A percentile compares a stretch with the other conserved stretches of the same genome.
Conservation (phyloP, 2,329 filamentous ascomycete species). For the Calcarisporium arbuscula region DNA sequence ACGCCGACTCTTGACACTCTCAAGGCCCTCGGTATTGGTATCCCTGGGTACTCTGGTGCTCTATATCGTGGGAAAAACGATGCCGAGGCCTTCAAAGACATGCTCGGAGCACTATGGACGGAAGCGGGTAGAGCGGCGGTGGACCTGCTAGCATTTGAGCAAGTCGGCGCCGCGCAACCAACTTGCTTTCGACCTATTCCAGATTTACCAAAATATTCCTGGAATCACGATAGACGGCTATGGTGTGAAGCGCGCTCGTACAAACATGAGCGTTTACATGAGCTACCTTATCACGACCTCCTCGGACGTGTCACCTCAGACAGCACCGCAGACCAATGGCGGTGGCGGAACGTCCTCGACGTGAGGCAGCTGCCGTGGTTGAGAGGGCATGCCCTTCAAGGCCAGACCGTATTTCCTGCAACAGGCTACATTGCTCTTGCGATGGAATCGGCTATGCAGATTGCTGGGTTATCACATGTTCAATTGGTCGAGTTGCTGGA, state of each 20-base stretch:
- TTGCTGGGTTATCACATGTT: too few species aligned
- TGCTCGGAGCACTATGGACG: constrained; percentile 6
- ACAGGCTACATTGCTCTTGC: constrained; percentile 31
- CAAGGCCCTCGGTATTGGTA: constrained; percentile 6
- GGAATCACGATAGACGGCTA: too few species aligned
- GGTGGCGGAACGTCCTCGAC: constrained; percentile 16
- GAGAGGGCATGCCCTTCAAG: constrained; percentile 15
- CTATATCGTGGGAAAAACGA: constrained; percentile 14
- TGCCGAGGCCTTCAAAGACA: constrained; percentile 10
- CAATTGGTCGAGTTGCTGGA: neutral
- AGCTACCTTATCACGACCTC: constrained; percentile 15
- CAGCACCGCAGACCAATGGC: constrained; percentile 2
- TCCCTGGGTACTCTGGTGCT: constrained; percentile 18
- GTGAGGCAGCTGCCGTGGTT: constrained; percentile 25
- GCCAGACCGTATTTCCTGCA: constrained; percentile 26
- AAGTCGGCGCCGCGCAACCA: constrained; percentile 13
- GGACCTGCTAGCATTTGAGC: constrained; percentile 11
- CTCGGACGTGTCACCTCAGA: constrained; percentile 16
- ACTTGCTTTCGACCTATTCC: neutral
- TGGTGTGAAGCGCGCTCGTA: too few species aligned
- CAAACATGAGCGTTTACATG: too few species aligned
- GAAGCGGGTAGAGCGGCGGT: constrained; percentile 1
- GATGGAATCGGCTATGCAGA: neutral
- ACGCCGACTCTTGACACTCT: constrained; percentile 29
- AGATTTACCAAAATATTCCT: constrained; percentile 6